Percentiles rank a stretch among this genome's conserved stretches.
phyloP scores from a whole-genome alignment of 2,329 filamentous ascomycete genomes.

The Apiospora rasikravindrae region DNA sequence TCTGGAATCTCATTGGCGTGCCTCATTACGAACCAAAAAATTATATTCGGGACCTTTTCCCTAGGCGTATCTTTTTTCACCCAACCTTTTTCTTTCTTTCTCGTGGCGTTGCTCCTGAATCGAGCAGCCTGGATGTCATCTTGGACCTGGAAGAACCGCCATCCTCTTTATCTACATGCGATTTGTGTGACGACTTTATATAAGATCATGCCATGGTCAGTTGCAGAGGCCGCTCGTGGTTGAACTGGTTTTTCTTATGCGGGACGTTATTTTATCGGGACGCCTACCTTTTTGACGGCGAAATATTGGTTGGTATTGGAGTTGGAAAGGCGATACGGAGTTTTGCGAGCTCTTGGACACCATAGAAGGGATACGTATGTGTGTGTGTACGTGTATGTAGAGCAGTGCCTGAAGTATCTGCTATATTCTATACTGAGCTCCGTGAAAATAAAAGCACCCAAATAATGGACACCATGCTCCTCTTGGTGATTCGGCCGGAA shows the following conservation, averaged over 20 bases:
- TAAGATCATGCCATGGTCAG: neutral
- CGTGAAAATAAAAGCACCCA: neutral
- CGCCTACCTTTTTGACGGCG: neutral
- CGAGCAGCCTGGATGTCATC: neutral
- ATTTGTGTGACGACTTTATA: neutral
- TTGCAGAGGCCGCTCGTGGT: neutral
- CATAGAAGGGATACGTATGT: neutral
- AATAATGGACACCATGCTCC: neutral
- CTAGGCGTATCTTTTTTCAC: neutral
- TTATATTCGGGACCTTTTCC: neutral
- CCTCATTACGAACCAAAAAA: slow-evolving; percentile 10
- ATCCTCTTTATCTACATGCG: neutral
- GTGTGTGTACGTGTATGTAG: neutral
- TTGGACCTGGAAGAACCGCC: neutral
- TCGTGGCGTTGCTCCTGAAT: slow-evolving; percentile 4
- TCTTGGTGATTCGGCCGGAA: too few species aligned
- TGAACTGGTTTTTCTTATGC: neutral
- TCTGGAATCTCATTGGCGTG: neutral
- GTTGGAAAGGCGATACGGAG: neutral
- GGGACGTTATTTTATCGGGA: neutral
- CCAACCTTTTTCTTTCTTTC: neutral
- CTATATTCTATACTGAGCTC: neutral
- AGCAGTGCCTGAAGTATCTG: neutral
- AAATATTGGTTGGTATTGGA: neutral
- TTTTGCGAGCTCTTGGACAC: neutral